These are phyloP conservation scores for Cryptomeria japonica DNA, from an alignment of 75 land plant genomes.

Conservation along the genomic window DNA sequence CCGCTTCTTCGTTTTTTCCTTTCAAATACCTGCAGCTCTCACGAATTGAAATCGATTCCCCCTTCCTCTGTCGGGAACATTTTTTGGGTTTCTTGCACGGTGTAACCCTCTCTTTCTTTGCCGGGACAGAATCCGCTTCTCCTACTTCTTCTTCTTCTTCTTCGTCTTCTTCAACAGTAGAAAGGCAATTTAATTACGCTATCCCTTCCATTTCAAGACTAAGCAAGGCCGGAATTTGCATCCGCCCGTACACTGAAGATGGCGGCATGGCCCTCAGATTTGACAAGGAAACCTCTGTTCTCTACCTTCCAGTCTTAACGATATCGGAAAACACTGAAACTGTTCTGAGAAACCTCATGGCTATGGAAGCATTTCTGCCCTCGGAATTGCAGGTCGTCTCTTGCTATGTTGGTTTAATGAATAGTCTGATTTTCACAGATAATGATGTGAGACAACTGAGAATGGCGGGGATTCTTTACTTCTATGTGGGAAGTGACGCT, in stretches of 20 bases:
- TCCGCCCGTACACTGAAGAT: background rate
- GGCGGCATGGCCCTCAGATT: background rate
- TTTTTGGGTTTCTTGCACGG: background rate
- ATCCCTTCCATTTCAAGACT: background rate
- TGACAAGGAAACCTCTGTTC: background rate
- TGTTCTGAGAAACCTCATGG: conserved; percentile 1
- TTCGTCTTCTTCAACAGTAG: background rate
- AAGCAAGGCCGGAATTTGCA: background rate
- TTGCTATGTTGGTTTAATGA: background rate
- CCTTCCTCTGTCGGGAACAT: background rate
- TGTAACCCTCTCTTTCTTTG: background rate
- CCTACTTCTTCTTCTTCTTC: background rate
- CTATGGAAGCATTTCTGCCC: background rate
- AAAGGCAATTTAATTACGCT: background rate
- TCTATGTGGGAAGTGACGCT: background rate
- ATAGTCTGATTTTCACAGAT: background rate
- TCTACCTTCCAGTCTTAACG: background rate
- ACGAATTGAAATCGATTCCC: background rate
- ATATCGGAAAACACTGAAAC: background rate
- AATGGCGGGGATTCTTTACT: background rate
- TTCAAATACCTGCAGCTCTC: background rate
- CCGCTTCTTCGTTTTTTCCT: background rate
- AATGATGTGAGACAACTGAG: background rate
- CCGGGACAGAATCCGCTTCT: background rate
- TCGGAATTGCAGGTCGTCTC: background rate